Percentiles rank a stretch among this genome's conserved stretches.
Evolutionary conservation across 2,329 filamentous ascomycete genomes (phyloP).

Genomic region (Magnaporthiopsis incrustans): DNA sequence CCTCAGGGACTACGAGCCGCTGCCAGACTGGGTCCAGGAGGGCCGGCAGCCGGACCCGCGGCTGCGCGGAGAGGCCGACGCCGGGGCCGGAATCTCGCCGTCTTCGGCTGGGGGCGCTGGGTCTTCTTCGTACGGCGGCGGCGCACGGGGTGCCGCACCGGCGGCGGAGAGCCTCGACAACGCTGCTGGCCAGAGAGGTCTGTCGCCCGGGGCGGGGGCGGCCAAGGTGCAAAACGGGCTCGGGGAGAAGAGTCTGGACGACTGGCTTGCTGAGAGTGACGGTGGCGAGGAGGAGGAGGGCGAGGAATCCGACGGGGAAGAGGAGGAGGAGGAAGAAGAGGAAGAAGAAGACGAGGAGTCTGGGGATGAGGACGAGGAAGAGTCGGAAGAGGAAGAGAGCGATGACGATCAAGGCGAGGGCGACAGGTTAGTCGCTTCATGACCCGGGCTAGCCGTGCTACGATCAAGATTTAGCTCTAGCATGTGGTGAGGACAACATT

Average conservation of each 20-base stretch:
- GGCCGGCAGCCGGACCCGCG: conserved; percentile 72
- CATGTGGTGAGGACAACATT: too few relatives aligned
- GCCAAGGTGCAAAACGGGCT: conserved; percentile 39
- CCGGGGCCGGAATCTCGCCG: conserved; percentile 11
- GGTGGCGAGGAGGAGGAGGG: conserved; percentile 48
- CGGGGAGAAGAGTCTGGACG: conserved; percentile 69
- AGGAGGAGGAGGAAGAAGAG: conserved; percentile 37
- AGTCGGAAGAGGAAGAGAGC: conserved; percentile 41
- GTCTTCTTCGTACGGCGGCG: conserved; percentile 25
- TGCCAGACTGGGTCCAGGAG: conserved; percentile 78
- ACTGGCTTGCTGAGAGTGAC: conserved; percentile 77
- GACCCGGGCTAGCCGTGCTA: not conserved
- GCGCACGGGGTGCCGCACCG: conserved; percentile 36
- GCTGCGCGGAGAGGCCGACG: conserved; percentile 44
- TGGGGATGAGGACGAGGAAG: conserved; percentile 41
- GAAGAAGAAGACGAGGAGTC: conserved; percentile 44
- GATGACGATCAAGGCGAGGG: conserved; percentile 21
- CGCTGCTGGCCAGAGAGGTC: conserved; percentile 26
- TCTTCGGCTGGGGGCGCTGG: conserved; percentile 15
- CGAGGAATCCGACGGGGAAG: conserved; percentile 41
- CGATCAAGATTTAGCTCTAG: too few relatives aligned
- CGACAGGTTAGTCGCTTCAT: conserved; percentile 8
- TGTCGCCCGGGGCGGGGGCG: conserved; percentile 17
- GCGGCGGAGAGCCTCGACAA: conserved; percentile 59
- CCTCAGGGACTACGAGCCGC: conserved; percentile 65